Conservation (phyloP, 495 filamentous ascomycete genomes). For the Penicillium macrosclerotiorum region DNA sequence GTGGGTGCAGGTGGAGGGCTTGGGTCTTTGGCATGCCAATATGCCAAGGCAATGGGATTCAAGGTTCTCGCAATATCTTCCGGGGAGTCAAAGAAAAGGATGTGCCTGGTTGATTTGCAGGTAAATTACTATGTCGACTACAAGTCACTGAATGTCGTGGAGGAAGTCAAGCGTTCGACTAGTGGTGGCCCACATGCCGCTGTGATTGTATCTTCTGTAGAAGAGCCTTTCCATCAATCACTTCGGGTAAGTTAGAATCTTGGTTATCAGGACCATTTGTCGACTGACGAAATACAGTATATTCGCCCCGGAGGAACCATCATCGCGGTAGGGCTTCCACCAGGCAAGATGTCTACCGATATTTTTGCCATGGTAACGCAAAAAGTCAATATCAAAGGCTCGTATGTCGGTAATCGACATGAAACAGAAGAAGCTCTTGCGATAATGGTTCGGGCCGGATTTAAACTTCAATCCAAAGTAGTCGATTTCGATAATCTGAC, state of each 20-base stretch:
- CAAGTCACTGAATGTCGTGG: constrained; percentile 67
- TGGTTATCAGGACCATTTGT: too few relatives aligned
- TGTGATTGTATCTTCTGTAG: constrained; percentile 80
- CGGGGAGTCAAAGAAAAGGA: constrained; percentile 70
- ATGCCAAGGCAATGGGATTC: constrained; percentile 84
- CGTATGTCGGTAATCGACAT: constrained; percentile 84
- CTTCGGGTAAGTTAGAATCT: too few relatives aligned
- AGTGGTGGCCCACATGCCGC: constrained; percentile 78
- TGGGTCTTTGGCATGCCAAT: constrained; percentile 77
- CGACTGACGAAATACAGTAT: too few relatives aligned
- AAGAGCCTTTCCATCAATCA: constrained; percentile 95
- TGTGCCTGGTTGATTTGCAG: too few relatives aligned
- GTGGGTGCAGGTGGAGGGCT: constrained; percentile 86
- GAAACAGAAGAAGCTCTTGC: constrained; percentile 85
- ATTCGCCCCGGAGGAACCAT: constrained; percentile 77
- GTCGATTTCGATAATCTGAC: too few relatives aligned
- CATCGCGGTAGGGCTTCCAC: constrained; percentile 81
- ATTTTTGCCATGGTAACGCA: constrained; percentile 80
- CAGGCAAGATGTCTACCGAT: constrained; percentile 71
- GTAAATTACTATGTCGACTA: constrained; percentile 89
- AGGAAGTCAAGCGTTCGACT: constrained; percentile 73
- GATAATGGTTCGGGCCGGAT: too few relatives aligned
- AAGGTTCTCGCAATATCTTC: constrained; percentile 71
- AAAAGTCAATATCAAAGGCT: constrained; percentile 90
- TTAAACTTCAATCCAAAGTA: too few relatives aligned